A percentile compares a stretch with the other conserved stretches of the same genome.
Conservation (phyloP, 1,284 basidiomycete species). For the Ceratobasidium sp. region DNA sequence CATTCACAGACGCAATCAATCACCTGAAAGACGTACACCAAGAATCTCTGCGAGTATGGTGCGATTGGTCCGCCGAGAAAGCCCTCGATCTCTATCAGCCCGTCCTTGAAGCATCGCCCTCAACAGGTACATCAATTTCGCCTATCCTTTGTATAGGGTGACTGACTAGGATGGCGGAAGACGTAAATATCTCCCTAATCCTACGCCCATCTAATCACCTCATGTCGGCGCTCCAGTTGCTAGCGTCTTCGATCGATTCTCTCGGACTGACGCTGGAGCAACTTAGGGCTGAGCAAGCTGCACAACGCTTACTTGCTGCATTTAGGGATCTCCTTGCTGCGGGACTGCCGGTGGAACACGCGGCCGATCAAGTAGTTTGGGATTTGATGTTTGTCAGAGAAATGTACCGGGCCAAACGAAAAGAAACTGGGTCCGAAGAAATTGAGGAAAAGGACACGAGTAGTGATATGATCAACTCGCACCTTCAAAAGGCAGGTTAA, state of each 20-base stretch:
- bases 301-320: conserved; percentile 55
- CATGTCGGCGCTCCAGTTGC: conserved; percentile 67
- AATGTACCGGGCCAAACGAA: conserved; percentile 60
- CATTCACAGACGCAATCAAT: conserved; percentile 63
- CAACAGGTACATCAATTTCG: conserved; percentile 10
- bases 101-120: conserved; percentile 25
- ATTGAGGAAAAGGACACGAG: conserved; percentile 17
- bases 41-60: conserved; percentile 67
- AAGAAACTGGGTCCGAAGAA: conserved; percentile 52
- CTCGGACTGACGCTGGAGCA: conserved; percentile 59
- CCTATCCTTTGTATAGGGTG: not conserved
- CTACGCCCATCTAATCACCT: conserved; percentile 68
- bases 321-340: conserved; percentile 39
- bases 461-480: conserved; percentile 24
- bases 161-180: conserved; percentile 34
- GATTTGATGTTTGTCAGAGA: conserved; percentile 67
- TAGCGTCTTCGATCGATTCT: conserved; percentile 70
- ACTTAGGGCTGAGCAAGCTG: conserved; percentile 58
- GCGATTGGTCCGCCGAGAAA: conserved; percentile 60
- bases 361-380: conserved; percentile 56
- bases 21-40: conserved; percentile 61
- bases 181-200: conserved; percentile 51
- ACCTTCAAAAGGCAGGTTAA: conserved; percentile 17
- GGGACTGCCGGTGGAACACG: conserved; percentile 49
- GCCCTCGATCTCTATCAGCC: conserved; percentile 47